These are phyloP conservation scores for Starmerella tilneyi DNA, from an alignment of 805 yeast genomes.

Conservation along the genomic window DNA sequence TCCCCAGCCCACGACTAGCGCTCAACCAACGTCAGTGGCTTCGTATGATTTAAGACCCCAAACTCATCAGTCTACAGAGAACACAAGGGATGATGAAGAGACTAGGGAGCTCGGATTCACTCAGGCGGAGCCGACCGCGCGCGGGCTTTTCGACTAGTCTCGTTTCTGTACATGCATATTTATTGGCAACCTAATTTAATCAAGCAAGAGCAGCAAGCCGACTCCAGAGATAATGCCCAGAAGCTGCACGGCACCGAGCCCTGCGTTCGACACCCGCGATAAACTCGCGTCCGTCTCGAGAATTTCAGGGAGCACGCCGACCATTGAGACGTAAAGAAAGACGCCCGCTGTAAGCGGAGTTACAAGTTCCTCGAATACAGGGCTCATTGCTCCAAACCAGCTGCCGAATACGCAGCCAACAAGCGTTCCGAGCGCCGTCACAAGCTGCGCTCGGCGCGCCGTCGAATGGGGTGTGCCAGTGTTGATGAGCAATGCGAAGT, in stretches of 20 bases:
- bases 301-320: constrained; percentile 66
- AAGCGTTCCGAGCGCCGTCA: constrained; percentile 55
- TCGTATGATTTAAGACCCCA: no score
- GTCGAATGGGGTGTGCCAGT: constrained; percentile 58
- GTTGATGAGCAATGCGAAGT: constrained; percentile 59
- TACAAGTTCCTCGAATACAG: constrained; percentile 41
- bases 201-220: constrained; percentile 44
- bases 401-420: constrained; percentile 46
- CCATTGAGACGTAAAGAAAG: constrained; percentile 59
- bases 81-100: background rate
- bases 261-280: constrained; percentile 29
- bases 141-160: constrained; percentile 18
- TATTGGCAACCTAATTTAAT: constrained; percentile 36
- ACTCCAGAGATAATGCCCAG: constrained; percentile 45
- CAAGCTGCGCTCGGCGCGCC: constrained; percentile 56
- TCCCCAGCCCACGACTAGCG: no score
- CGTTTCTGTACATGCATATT: background rate
- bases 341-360: constrained; percentile 72
- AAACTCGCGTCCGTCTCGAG: constrained; percentile 35
- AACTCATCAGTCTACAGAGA: no score
- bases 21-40: no score
- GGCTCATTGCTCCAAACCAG: constrained; percentile 28
- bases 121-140: constrained; percentile 10
- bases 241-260: constrained; percentile 39
- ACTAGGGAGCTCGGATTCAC: constrained; percentile 16